Evolutionary conservation across 495 filamentous ascomycete genomes (phyloP).

Genomic region (Penicillium verhagenii): DNA sequence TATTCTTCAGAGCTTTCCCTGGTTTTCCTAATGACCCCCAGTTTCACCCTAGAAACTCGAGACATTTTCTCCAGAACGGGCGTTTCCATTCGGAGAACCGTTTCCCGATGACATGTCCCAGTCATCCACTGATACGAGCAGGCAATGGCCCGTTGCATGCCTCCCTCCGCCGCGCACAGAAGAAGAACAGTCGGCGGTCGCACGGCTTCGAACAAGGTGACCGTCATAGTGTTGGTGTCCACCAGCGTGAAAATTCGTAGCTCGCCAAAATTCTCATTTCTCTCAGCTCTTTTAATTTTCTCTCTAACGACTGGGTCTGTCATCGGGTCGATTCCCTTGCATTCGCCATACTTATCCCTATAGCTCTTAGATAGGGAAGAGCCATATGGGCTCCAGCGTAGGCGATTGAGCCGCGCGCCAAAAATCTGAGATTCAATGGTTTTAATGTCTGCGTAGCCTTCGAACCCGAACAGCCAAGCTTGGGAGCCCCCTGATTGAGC

Average conservation of each 20-base stretch:
- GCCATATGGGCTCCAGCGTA: neutral
- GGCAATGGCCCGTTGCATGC: constrained; percentile 2
- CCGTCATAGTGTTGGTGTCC: neutral
- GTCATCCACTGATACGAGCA: constrained; percentile 1
- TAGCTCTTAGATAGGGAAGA: neutral
- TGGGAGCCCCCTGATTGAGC: neutral
- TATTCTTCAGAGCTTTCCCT: neutral
- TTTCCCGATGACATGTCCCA: neutral
- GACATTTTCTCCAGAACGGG: neutral
- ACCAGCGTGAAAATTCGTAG: neutral
- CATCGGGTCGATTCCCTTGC: too few species aligned
- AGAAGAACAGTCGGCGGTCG: neutral
- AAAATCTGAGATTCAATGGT: neutral
- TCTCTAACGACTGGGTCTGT: too few species aligned
- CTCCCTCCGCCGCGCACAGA: constrained; percentile 1
- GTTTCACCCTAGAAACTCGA: neutral
- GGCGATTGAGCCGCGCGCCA: neutral
- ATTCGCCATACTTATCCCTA: too few species aligned
- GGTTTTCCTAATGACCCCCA: neutral
- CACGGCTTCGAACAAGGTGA: neutral
- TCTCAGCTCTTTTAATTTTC: too few species aligned
- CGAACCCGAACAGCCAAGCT: constrained; percentile 1
- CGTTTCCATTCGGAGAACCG: neutral
- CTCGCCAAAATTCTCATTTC: too few species aligned
- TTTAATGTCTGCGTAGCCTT: neutral